phyloP scores from a whole-genome alignment of 1,284 basidiomycete species.

The Exsudoporus floridanus region DNA sequence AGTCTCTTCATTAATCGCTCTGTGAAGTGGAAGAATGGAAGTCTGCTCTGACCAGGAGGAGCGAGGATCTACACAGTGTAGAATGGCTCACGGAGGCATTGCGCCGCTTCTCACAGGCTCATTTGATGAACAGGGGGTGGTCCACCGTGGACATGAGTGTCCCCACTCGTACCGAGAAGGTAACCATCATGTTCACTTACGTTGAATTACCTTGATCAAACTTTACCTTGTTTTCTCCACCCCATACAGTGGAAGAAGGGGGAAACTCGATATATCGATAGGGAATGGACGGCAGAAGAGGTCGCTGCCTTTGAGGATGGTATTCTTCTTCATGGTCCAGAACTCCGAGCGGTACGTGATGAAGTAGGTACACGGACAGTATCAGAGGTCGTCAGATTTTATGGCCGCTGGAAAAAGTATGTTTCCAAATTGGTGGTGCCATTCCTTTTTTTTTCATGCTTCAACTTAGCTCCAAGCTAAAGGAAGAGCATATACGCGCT shows the following conservation, averaged over 20 bases:
- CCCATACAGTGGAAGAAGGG: conserved; percentile 65
- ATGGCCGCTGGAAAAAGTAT: conserved; percentile 84
- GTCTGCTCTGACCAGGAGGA: conserved; percentile 48
- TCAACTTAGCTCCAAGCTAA: conserved; percentile 52
- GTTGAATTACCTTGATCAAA: conserved; percentile 4
- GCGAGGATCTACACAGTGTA: conserved; percentile 53
- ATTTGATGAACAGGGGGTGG: conserved; percentile 51
- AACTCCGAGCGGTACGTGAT: conserved; percentile 75
- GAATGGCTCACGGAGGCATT: conserved; percentile 77
- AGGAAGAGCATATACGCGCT: conserved; percentile 61
- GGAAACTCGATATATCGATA: conserved; percentile 67
- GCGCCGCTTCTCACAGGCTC: conserved; percentile 65
- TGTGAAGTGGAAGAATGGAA: conserved; percentile 62
- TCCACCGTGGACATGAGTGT: conserved; percentile 62
- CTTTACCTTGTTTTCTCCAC: conserved; percentile 1
- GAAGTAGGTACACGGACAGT: conserved; percentile 71
- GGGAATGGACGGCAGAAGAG: conserved; percentile 73
- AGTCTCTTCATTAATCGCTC: conserved; percentile 8
- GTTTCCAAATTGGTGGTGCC: conserved; percentile 18
- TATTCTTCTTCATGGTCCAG: conserved; percentile 68
- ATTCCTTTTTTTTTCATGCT: conserved; percentile 16
- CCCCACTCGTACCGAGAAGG: conserved; percentile 59
- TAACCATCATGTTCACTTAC: conserved; percentile 28
- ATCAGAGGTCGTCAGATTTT: conserved; percentile 79
- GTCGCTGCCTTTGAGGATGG: conserved; percentile 73